phyloP scores from a whole-genome alignment of 2,329 filamentous ascomycete genomes.

The Beauveria sp. region DNA sequence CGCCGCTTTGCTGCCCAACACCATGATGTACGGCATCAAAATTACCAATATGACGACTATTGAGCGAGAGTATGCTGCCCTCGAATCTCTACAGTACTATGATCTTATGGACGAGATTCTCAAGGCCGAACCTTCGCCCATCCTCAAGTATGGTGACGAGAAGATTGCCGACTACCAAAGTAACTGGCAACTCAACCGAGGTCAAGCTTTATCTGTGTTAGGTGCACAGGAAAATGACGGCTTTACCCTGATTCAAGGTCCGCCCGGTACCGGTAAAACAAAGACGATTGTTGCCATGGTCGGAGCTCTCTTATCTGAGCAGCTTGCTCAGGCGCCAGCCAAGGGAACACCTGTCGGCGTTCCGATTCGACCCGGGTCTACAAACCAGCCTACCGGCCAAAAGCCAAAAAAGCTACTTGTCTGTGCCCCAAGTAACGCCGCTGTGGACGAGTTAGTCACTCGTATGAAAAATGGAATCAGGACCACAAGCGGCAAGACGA shows the following conservation, averaged over 20 bases:
- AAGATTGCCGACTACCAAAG: slow-evolving; percentile 60
- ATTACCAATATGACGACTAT: slow-evolving; percentile 91
- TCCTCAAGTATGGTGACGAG: slow-evolving; percentile 72
- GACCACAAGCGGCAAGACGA: slow-evolving; percentile 61
- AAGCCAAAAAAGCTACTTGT: slow-evolving; percentile 79
- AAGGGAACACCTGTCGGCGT: slow-evolving; percentile 26
- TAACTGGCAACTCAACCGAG: slow-evolving; percentile 78
- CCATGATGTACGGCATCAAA: slow-evolving; percentile 66
- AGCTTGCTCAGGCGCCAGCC: slow-evolving; percentile 26
- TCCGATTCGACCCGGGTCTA: slow-evolving; percentile 20
- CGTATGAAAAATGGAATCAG: slow-evolving; percentile 83
- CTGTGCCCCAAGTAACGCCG: slow-evolving; percentile 97
- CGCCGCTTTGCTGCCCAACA: slow-evolving; percentile 58
- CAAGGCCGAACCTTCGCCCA: slow-evolving; percentile 79
- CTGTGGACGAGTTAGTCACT: slow-evolving; percentile 91
- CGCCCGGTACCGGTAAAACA: slow-evolving; percentile 94
- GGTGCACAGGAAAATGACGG: slow-evolving; percentile 93
- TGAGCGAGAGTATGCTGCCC: slow-evolving; percentile 87
- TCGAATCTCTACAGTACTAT: slow-evolving; percentile 89
- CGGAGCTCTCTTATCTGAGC: slow-evolving; percentile 57
- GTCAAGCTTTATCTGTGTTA: slow-evolving; percentile 85
- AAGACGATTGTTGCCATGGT: slow-evolving; percentile 98
- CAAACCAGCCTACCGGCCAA: not conserved
- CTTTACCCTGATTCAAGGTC: slow-evolving; percentile 92
- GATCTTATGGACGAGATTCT: slow-evolving; percentile 91